phyloP scores from a whole-genome alignment of 306 rosid genomes.

The Castanea crenata region DNA sequence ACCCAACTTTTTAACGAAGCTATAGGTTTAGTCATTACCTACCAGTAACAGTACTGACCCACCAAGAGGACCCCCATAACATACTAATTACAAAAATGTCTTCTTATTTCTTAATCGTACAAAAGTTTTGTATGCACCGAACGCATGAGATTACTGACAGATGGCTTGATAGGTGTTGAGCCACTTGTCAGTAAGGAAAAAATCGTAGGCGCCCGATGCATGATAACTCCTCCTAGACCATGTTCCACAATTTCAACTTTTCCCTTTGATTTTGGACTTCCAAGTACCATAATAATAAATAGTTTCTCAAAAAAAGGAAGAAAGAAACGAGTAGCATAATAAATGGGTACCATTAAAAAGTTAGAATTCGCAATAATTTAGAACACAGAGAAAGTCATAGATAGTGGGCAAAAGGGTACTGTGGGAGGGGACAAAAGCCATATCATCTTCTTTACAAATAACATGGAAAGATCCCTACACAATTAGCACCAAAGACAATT shows the following conservation, averaged over 20 bases:
- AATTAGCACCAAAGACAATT: slow-evolving; percentile 49
- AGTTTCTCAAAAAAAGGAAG: not conserved
- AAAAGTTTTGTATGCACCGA: too few species aligned
- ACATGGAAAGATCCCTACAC: slow-evolving; percentile 65
- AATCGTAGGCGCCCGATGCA: too few species aligned
- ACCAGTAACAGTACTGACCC: slow-evolving; percentile 20
- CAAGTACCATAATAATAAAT: not conserved
- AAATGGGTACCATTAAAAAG: not conserved
- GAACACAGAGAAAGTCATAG: not conserved
- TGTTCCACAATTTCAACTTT: not conserved
- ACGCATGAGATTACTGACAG: too few species aligned
- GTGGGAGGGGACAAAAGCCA: slow-evolving; percentile 51
- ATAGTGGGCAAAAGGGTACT: not conserved
- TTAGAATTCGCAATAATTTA: not conserved
- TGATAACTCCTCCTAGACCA: not conserved
- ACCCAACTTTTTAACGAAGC: slow-evolving; percentile 25
- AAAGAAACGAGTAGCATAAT: too few species aligned
- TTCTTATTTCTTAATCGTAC: not conserved
- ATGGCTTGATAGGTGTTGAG: accelerated
- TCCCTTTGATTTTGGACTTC: not conserved
- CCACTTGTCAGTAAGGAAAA: too few species aligned
- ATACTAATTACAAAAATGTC: not conserved
- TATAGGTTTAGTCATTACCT: slow-evolving; percentile 30
- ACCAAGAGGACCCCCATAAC: not conserved
- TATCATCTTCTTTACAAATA: slow-evolving; percentile 32